Base-by-base conservation (phyloP, 768 basidiomycete species). In the Tylopilus subfusipes region DNA sequence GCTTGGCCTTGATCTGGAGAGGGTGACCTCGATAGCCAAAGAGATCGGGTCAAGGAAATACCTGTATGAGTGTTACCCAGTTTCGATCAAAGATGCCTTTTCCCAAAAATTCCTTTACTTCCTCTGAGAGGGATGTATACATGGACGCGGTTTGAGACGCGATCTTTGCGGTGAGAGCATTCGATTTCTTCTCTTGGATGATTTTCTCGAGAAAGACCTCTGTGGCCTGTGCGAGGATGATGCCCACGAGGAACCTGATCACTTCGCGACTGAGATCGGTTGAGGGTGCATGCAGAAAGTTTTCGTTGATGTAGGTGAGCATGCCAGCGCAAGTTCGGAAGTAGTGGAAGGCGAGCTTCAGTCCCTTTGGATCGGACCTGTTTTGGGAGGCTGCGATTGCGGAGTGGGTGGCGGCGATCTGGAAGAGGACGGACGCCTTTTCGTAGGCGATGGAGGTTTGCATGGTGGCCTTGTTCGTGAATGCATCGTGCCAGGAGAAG, bases 271-370 rank as follows among this genome's bases (percentile, higher is more conserved):
- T 88, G 42, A 98, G 82, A 73, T 98, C 97, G 2, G 92, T 97
- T 21, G 90, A 93, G 0, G 97, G 97, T 0, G 96, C 97, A 64
- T 99, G 97, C 0, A 99, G 76, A 71, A 99, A 99, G 80, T 99
- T 98, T 72, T 99, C 97, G 75, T 98, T 98, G 77, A 99, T 94
- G 70, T 98, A 99, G 7, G 86, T 93, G 66, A 98, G 83, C 93
- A 99, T 97, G 19, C 97, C 97, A 3, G 95, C 92, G 39, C 90
- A 86, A 12, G 89, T 84, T 18, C 88, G 78, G 63, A 93, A 90
- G 73, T 93, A 95, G 73, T 92, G 83, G 75, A 97, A 99, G 0
- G 96, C 84, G 31, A 93, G 84, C 72, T 97, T 98, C 63, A 93
- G 72, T 19, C 95, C 94, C 70, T 98, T 93, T 1, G 93, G 90